A percentile compares a stretch with the other conserved stretches of the same genome.
Evolutionary conservation across 208 protist species (phyloP).

Genomic region (Strigomonas galati): DNA sequence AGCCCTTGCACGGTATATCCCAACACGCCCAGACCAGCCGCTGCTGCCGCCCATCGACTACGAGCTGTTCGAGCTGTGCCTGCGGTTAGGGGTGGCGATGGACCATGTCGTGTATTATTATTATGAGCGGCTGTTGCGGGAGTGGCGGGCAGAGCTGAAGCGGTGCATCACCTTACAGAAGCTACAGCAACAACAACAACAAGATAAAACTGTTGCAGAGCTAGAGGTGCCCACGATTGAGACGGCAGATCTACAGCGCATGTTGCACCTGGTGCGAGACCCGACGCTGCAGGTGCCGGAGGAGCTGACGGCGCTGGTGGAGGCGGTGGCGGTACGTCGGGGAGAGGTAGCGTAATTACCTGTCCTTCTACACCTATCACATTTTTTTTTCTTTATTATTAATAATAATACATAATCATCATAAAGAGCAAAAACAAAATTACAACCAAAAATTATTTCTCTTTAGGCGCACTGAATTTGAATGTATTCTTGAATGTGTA

Average conservation of each 20-base stretch:
- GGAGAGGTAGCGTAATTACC: background rate
- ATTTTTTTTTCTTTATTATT: conserved; percentile 4
- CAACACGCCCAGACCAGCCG: conserved; percentile 51
- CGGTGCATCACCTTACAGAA: conserved; percentile 13
- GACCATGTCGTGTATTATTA: conserved; percentile 55
- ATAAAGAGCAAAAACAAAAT: conserved; percentile 6
- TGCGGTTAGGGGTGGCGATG: conserved; percentile 55
- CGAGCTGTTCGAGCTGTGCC: conserved; percentile 68
- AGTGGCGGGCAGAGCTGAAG: conserved; percentile 59
- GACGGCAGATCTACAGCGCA: conserved; percentile 44
- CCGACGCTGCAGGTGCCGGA: conserved; percentile 66
- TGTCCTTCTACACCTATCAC: background rate
- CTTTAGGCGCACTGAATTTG: too few species aligned
- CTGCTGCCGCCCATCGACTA: conserved; percentile 73
- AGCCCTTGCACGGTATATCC: conserved; percentile 58
- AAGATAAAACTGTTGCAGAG: background rate
- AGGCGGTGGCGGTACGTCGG: conserved; percentile 28
- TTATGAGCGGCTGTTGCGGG: conserved; percentile 67
- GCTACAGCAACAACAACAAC: background rate
- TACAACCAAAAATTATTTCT: background rate
- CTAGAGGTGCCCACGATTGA: conserved; percentile 1
- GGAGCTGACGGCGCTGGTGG: conserved; percentile 59
- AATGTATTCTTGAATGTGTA: too few species aligned
- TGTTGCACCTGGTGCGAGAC: conserved; percentile 66
- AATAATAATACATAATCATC: conserved; percentile 1